Base-by-base conservation (phyloP, 2,329 filamentous ascomycete species). In the Epichloe sibirici region DNA sequence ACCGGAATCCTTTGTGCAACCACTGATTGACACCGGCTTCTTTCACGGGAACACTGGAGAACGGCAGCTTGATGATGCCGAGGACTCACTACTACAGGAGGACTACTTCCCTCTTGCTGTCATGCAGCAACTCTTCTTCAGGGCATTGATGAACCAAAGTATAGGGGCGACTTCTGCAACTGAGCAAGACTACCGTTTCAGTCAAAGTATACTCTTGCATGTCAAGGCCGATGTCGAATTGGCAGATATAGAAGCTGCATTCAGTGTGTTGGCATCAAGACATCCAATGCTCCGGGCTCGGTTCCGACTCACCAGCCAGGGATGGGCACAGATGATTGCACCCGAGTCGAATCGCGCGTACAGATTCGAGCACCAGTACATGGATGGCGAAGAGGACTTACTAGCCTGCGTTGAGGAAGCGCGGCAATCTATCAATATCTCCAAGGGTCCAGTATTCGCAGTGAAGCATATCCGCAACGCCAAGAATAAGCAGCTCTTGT, bases 101-200 rank as follows among this genome's bases (percentile, higher is more conserved):
- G 64, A 62, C 55, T 58, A 57, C 35, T 78, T 76, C 56, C 70
- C 71, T 9, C 66, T 79, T 9, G 74, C 76, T 1, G 71, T 76
- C 3, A 78, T 78, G 71, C 76, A 79, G 61, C 71, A 74, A 51
- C 65, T 79, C 4, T 76, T 75, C 58, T 77, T 79, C 49, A 67
- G 74, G 55, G 75, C 74, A 0, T 62, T 65, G 2, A 71, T 75
- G 61, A 70, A 70, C 4, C 66, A 65, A 1, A 62, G 68, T 47
- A 53, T 59, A 11, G 62, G 63, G 28, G 58, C 62, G 13, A 59
- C 68, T 28, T 59, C 61, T 39, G 53, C 59, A 1, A 52, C 57
- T 4, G 65, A 68, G 2, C 67, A 68, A 0, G 69, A 64, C 23
- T 74, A 72, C 54, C 69, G 74, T 3, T 78, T 76, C 57, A 78